These are phyloP conservation scores for Pseudopyricularia javanii DNA, from an alignment of 2,329 filamentous ascomycete genomes.

Conservation along the genomic window DNA sequence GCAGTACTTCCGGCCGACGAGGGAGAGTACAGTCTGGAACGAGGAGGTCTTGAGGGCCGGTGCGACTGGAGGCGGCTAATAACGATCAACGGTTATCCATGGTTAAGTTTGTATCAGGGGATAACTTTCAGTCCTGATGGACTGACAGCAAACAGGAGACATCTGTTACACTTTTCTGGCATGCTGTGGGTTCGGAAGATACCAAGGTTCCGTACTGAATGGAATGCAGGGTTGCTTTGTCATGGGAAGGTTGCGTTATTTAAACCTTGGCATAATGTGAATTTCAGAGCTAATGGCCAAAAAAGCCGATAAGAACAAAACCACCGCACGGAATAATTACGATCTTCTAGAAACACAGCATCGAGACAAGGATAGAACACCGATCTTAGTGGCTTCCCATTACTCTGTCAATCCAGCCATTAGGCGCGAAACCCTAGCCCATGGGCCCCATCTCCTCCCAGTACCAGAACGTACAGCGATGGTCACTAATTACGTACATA, in stretches of 20 bases:
- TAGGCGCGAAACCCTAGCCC: background rate
- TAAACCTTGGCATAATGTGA: background rate
- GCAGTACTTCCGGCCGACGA: background rate
- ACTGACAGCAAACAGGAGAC: no score
- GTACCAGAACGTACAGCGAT: background rate
- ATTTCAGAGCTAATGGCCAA: no score
- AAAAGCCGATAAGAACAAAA: no score
- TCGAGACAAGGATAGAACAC: background rate
- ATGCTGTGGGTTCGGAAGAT: no score
- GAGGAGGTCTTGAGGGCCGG: background rate
- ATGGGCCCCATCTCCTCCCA: background rate
- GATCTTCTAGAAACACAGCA: no score
- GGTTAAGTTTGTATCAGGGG: no score
- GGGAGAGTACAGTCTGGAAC: background rate
- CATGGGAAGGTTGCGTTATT: background rate
- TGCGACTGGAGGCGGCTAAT: background rate
- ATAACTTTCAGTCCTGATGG: no score
- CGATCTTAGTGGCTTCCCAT: background rate
- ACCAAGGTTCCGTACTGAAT: no score
- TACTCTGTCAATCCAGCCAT: background rate
- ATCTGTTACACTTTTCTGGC: no score
- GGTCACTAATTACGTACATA: background rate
- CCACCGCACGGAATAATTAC: no score
- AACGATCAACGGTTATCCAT: background rate
- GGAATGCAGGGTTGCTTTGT: no score